Evolutionary conservation across 306 rosid species (phyloP).

Genomic region (Amphicarpaea edgeworthii): DNA sequence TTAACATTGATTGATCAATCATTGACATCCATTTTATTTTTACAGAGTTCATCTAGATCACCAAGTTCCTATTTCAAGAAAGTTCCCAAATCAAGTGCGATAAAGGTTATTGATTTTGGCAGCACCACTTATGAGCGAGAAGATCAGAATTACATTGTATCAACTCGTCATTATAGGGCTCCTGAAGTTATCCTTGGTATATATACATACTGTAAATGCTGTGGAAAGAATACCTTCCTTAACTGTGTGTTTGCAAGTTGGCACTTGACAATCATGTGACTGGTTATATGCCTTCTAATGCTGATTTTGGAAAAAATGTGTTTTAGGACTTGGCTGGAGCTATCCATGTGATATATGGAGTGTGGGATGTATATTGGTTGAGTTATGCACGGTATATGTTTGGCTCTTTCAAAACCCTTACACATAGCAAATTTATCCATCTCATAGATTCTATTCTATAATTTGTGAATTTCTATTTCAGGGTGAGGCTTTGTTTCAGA

Average conservation of each 20-base stretch:
- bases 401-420: neutral
- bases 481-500: conserved; percentile 98
- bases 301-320: neutral
- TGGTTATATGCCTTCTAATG: neutral
- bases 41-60: conserved; percentile 78
- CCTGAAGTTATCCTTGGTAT: conserved; percentile 98
- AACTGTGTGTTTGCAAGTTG: neutral
- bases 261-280: neutral
- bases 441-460: neutral
- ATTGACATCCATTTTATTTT: neutral
- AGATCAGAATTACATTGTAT: conserved; percentile 89
- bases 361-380: conserved; percentile 95
- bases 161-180: conserved; percentile 96
- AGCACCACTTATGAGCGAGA: conserved; percentile 91
- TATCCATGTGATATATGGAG: conserved; percentile 97
- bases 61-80: conserved; percentile 79
- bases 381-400: conserved; percentile 80
- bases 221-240: neutral
- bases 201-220: neutral
- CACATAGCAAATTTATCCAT: neutral
- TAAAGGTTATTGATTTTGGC: conserved; percentile 98
- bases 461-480: conserved; percentile 23
- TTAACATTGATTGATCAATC: neutral
- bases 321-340: conserved; percentile 93
- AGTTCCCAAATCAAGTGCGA: conserved; percentile 89